phyloP scores from a whole-genome alignment of 495 filamentous ascomycete species.

The Ramalina intermedia region DNA sequence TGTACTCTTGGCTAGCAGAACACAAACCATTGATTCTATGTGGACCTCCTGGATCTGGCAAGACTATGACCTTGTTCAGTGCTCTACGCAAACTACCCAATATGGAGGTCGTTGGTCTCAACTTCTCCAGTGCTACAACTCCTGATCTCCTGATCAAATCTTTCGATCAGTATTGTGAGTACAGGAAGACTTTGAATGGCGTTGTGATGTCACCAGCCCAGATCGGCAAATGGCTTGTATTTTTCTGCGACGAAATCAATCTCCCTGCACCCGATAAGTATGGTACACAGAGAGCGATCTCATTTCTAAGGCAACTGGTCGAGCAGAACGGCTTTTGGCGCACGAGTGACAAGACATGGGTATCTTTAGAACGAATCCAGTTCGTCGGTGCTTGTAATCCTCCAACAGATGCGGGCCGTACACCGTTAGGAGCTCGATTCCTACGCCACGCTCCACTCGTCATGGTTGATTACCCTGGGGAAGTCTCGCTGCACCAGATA shows the following conservation, averaged over 20 bases:
- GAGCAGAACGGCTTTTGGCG: slow-evolving; percentile 99
- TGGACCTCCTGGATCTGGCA: slow-evolving; percentile 94
- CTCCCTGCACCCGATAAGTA: slow-evolving; percentile 97
- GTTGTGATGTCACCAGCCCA: slow-evolving; percentile 91
- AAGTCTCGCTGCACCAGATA: slow-evolving; percentile 85
- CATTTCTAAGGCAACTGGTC: slow-evolving; percentile 89
- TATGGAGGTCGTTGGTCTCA: slow-evolving; percentile 97
- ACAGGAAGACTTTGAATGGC: slow-evolving; percentile 93
- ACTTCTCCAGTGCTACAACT: slow-evolving; percentile 97
- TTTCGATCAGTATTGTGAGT: slow-evolving; percentile 98
- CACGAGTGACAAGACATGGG: slow-evolving; percentile 94
- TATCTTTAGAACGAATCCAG: slow-evolving; percentile 91
- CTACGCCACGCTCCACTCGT: slow-evolving; percentile 88
- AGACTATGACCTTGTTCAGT: slow-evolving; percentile 98
- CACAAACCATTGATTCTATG: slow-evolving; percentile 94
- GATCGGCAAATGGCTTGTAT: slow-evolving; percentile 92
- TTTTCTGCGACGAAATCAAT: slow-evolving; percentile 99
- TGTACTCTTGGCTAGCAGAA: slow-evolving; percentile 98
- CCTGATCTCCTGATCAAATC: slow-evolving; percentile 97
- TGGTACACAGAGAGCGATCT: slow-evolving; percentile 90
- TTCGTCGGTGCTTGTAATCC: slow-evolving; percentile 99
- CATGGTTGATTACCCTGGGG: slow-evolving; percentile 98
- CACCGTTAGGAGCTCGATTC: slow-evolving; percentile 83
- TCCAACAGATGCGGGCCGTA: slow-evolving; percentile 95
- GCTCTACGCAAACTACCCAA: slow-evolving; percentile 90